Conservation (phyloP, 140 eudicot genomes). For the Bidens hawaiensis region DNA sequence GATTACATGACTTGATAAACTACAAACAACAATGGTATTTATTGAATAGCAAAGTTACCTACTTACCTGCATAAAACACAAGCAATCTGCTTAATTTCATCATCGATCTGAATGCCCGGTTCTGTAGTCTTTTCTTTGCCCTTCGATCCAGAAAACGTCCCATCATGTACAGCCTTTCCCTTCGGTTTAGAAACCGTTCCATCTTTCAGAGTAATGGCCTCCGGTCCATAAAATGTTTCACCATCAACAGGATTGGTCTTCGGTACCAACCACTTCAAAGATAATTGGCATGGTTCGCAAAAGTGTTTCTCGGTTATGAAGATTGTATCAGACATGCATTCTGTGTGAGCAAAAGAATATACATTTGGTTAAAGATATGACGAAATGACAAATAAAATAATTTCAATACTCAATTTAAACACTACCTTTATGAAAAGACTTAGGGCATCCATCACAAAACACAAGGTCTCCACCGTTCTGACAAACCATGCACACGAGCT, state of each 20-base stretch:
- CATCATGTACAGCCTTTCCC: not conserved
- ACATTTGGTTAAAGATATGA: not conserved
- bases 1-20: constrained; percentile 1
- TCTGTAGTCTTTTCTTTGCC: constrained; percentile 26
- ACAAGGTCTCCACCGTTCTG: constrained; percentile 57
- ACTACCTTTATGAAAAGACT: constrained; percentile 51
- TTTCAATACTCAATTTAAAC: not conserved
- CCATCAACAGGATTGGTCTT: not conserved
- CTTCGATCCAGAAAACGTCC: not conserved
- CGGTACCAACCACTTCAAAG: not conserved
- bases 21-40: not conserved
- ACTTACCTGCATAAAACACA: constrained; percentile 94
- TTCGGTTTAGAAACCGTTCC: not conserved
- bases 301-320: not conserved
- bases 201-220: not conserved
- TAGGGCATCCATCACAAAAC: constrained; percentile 73
- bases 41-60: constrained; percentile 40
- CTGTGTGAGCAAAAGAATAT: constrained; percentile 2
- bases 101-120: constrained; percentile 52
- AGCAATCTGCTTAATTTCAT: constrained; percentile 46
- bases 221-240: not conserved
- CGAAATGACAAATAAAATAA: not conserved
- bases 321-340: not conserved
- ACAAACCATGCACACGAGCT: constrained; percentile 58
- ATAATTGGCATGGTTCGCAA: not conserved